These are phyloP conservation scores for Viola odorata DNA, from an alignment of 345 rosid genomes.

Conservation along the genomic window DNA sequence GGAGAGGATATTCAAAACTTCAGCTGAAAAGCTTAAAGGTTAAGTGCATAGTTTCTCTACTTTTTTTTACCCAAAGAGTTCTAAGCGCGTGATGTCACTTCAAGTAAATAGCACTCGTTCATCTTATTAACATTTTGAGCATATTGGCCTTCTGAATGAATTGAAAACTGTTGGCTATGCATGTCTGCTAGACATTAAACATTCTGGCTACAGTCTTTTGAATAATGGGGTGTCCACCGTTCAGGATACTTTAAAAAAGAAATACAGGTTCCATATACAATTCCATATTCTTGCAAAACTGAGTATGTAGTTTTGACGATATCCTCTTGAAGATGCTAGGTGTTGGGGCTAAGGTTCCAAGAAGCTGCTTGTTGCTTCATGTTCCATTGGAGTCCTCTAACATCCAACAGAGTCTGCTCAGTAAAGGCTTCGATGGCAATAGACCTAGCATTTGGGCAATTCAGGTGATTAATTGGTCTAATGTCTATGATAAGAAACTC, in stretches of 20 bases:
- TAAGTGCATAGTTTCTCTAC: too few relatives aligned
- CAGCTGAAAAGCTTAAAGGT: slow-evolving; percentile 69
- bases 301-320: slow-evolving; percentile 6
- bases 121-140: too few relatives aligned
- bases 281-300: background rate
- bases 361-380: slow-evolving; percentile 62
- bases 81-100: too few relatives aligned
- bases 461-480: slow-evolving; percentile 48
- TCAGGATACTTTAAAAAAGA: background rate
- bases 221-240: background rate
- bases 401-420: slow-evolving; percentile 39
- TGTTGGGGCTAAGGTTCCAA: slow-evolving; percentile 81
- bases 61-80: too few relatives aligned
- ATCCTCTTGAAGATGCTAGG: slow-evolving; percentile 39
- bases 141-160: too few relatives aligned
- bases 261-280: background rate
- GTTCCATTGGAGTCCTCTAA: slow-evolving; percentile 50
- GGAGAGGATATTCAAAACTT: slow-evolving; percentile 42
- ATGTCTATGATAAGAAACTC: background rate
- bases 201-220: slow-evolving; percentile 4
- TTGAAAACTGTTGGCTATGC: background rate
- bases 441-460: slow-evolving; percentile 78
- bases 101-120: too few relatives aligned
- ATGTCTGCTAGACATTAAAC: background rate
- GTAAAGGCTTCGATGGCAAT: slow-evolving; percentile 68